Conservation (phyloP, 1,284 basidiomycete species). For the Moesziomyces sp. region DNA sequence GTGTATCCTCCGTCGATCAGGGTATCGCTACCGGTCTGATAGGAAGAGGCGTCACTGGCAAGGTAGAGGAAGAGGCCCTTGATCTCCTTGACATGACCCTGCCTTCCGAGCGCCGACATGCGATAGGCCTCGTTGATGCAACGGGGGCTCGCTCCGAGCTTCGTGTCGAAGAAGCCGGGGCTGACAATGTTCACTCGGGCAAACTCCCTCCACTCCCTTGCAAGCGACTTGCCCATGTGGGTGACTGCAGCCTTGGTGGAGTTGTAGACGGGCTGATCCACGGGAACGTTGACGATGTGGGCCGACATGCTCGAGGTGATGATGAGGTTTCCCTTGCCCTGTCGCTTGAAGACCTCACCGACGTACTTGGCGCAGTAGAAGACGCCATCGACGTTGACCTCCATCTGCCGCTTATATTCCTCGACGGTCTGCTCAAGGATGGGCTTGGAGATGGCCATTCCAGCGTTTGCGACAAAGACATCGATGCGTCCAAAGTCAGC, state of each 20-base stretch:
- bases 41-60: slow-evolving; percentile 52
- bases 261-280: slow-evolving; percentile 58
- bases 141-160: slow-evolving; percentile 56
- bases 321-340: slow-evolving; percentile 62
- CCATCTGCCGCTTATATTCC: slow-evolving; percentile 57
- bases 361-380: slow-evolving; percentile 59
- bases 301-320: slow-evolving; percentile 59
- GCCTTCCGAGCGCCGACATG: slow-evolving; percentile 55
- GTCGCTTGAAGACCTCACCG: slow-evolving; percentile 64
- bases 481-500: slow-evolving; percentile 57
- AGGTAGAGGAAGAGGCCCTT: slow-evolving; percentile 63
- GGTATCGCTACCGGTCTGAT: slow-evolving; percentile 51
- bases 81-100: slow-evolving; percentile 64
- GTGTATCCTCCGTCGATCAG: slow-evolving; percentile 62
- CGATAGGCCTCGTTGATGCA: slow-evolving; percentile 51
- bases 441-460: slow-evolving; percentile 38
- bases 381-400: slow-evolving; percentile 58
- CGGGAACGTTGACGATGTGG: slow-evolving; percentile 59
- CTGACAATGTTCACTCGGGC: slow-evolving; percentile 67
- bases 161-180: slow-evolving; percentile 65
- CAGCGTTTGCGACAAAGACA: slow-evolving; percentile 55
- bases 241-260: slow-evolving; percentile 60
- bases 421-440: slow-evolving; percentile 55
- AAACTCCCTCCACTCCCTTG: slow-evolving; percentile 61
- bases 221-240: slow-evolving; percentile 56